Evolutionary conservation across 768 basidiomycete species (phyloP), one percentile per base, ranked within the genome.

Genomic region (Tremella mesenterica): DNA sequence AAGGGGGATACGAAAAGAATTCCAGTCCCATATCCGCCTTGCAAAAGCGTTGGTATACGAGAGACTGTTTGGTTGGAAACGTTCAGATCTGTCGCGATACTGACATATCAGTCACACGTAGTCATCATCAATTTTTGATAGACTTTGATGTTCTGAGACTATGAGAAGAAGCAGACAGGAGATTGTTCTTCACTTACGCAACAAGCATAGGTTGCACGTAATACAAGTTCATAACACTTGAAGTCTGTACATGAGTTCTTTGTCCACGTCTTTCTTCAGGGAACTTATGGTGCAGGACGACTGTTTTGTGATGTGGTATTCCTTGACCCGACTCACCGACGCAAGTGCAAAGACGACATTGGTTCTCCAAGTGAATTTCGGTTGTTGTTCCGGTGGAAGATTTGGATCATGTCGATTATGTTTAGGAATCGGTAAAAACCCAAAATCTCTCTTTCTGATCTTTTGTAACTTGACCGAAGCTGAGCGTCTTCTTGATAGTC

Each of bases 1-100:
- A 88, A 76, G 1, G 90, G 89, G 0, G 85, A 80, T 50, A 92
- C 81, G 36, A 90, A 71, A 2, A 90, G 70, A 6, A 89, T 77
- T 1, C 86, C 86, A 7, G 75, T 75, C 1, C 83, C 85, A 68
- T 88, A 89, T 38, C 85, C 70, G 18, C 60, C 64, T 58, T 76
- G 75, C 13, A 65, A 63, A 14, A 76, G 59, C 0, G 74, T 74
- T 3, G 75, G 74, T 13, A 75, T 60, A 8, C 57, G 58, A 3
- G 73, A 70, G 27, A 74, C 67, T 0, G 44, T 33, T 26, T 64
- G 62, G 54, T 74, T 50, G 21, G 53, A 50, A 1, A 71, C 72
- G 10, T 49, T 48, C 43, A 73, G 72, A 29, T 67, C 61, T 16
- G 44, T 45, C 1, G 57, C 58, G 29, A 56, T 74, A 78, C 58